Evolutionary conservation across 257 asterid genomes (phyloP), one percentile per base, ranked within the genome.

Genomic region (Coffea canephora): DNA sequence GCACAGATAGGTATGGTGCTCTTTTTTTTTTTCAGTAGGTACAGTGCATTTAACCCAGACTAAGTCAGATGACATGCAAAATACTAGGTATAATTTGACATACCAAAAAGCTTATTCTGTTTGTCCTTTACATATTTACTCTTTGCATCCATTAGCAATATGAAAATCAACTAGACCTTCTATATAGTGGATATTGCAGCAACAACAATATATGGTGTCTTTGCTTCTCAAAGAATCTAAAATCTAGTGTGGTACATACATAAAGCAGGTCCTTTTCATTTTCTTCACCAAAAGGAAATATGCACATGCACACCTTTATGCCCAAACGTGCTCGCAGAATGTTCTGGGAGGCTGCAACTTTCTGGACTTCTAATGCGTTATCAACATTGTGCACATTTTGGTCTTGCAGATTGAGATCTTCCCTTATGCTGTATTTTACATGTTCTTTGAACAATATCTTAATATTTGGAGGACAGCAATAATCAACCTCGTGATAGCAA

Each of bases 401-500:
- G 73, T 77, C 55, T 39, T 89, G 91, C 98, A 95, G 99, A 92
- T 95, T 74, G 97, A 92, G 50, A 82, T 93, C 62, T 95, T 93
- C 76, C 99, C 99, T 12, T 95, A 95, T 72, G 88, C 99, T 19
- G 98, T 95, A 77, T 95, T 90, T 83, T 95, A 95, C 86, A 93
- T 87, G 88, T 95, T 91, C 89, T 95, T 95, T 81, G 99, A 95
- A 82, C 99, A 95, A 87, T 95, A 95, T 88, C 97, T 95, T 84
- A 76, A 85, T 81, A 92, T 95, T 83, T 95, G 99, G 99, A 92
- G 85, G 88, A 93, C 97, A 49, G 99, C 99, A 70, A 80, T 95
- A 77, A 83, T 93, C 88, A 92, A 93, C 89, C 93, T 95, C 45
- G 88, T 92, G 23, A 95, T 95, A 80, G 99, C 99, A 83, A 85